These are phyloP conservation scores for Colletotrichum tropicicola DNA, from an alignment of 2,329 filamentous ascomycete genomes.

Conservation along the genomic window DNA sequence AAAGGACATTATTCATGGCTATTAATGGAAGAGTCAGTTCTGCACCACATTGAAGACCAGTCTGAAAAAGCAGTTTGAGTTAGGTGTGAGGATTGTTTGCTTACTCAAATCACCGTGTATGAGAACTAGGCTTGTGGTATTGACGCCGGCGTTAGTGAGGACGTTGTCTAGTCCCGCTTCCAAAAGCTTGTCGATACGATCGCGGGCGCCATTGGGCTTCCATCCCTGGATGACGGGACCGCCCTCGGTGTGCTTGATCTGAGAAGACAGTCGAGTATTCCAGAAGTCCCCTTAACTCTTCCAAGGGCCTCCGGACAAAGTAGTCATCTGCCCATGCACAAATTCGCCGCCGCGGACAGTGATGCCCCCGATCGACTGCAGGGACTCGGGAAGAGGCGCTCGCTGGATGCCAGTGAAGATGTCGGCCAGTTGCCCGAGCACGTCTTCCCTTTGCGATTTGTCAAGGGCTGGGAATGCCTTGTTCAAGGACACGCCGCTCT, in stretches of 20 bases:
- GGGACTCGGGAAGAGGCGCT: conserved; percentile 25
- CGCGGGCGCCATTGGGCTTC: conserved; percentile 24
- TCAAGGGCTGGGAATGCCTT: conserved; percentile 27
- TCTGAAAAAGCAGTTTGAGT: no score
- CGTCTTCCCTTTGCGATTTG: conserved; percentile 2
- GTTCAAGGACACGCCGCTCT: conserved; percentile 34
- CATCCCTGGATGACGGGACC: conserved; percentile 34
- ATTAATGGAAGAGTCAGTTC: no score
- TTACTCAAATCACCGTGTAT: conserved; percentile 40
- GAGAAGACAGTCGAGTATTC: conserved; percentile 15
- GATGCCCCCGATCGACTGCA: conserved; percentile 33
- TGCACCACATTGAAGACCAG: not conserved
- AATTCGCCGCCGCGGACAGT: conserved; percentile 32
- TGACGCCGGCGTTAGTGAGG: conserved; percentile 27
- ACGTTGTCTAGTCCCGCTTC: conserved; percentile 8
- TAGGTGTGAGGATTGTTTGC: not conserved
- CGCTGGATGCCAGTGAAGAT: conserved; percentile 32
- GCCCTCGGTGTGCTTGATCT: conserved; percentile 19
- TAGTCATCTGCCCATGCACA: conserved; percentile 30
- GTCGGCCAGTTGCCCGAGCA: conserved; percentile 35
- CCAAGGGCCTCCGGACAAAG: conserved; percentile 30
- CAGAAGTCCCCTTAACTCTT: conserved; percentile 30
- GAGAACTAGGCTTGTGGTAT: conserved; percentile 24
- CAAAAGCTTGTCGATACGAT: conserved; percentile 32
- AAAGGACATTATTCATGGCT: conserved; percentile 40